Base-by-base conservation (phyloP, 1,284 basidiomycete genomes). In the Cryptococcus hybrid region DNA sequence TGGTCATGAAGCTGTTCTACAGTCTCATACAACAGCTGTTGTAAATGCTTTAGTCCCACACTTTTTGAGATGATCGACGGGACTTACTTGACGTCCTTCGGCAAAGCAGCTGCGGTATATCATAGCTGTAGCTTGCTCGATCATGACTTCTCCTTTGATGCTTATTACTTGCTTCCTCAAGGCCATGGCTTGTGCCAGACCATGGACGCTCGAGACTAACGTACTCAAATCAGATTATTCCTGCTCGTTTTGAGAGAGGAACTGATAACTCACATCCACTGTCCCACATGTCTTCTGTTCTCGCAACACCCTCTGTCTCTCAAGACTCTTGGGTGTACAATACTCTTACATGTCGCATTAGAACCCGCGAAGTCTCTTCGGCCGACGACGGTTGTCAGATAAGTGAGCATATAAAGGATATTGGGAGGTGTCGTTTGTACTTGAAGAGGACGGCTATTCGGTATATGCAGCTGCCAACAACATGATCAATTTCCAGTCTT, bases 201-300 rank as follows among this genome's bases (percentile, higher is more conserved):
- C 67, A 36, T 74, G 73, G 3, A 42, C 12, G 0, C 52, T 12
- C 1, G 63, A 59, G 57, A 75, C 73, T 74, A 52, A 52, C 7
- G 47, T 12, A 11, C 47, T 36, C 55, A 42, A 55, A 55, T 13
- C 58, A 35, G 39, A 47, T 30, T 35, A 34, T 34, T 47, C 30
- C 30, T 34, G n/a, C 15, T 34, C 8, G 15, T 7, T 9, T 9
- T n/a, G n/a, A 15, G 46, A 11, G 45, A 44, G 5, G 5, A n/a
- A 36, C 35, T 9, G 30, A 3, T 12, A 59, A 59, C 73, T 68
- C 52, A 75, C 75, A 74, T 43, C 67, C 67, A n/a, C 52, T 47
- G 52, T 76, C 73, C 75, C 75, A 76, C 56, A 73, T 60, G 51
- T 74, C 73, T 2, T 68, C 70, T 0, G 57, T 52, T 5, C 63